Conservation (phyloP, 768 basidiomycete genomes). For the Pleurotus djamor region DNA sequence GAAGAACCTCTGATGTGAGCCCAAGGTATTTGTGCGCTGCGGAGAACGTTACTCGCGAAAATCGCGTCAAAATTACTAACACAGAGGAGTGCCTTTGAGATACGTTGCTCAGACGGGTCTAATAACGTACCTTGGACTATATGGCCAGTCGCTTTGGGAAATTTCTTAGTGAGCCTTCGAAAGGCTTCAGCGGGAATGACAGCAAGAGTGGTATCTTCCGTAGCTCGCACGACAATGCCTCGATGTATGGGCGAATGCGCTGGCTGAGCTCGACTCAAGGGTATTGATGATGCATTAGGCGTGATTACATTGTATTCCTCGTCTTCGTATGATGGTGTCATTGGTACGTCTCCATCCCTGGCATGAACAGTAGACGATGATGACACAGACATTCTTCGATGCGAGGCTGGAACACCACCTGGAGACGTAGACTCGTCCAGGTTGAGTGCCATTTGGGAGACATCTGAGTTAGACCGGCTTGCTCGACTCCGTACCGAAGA, state of each 20-base stretch:
- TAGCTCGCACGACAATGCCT: conserved; percentile 88
- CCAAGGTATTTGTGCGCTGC: conserved; percentile 97
- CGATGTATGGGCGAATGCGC: conserved; percentile 43
- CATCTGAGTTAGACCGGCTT: conserved; percentile 57
- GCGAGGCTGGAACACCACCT: background rate
- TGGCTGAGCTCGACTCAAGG: conserved; percentile 5
- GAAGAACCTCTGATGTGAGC: conserved; percentile 89
- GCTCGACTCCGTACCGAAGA: conserved; percentile 21
- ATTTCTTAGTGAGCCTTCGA: conserved; percentile 89
- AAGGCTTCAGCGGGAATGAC: conserved; percentile 99
- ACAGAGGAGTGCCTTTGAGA: background rate
- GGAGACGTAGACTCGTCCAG: conserved; percentile 22
- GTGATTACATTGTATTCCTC: conserved; percentile 9
- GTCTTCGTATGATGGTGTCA: conserved; percentile 22
- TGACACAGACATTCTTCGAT: conserved; percentile 47
- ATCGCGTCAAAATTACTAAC: conserved; percentile 91
- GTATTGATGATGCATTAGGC: conserved; percentile 5
- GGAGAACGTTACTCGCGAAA: conserved; percentile 96
- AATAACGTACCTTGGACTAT: conserved; percentile 78
- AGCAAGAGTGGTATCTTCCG: conserved; percentile 93
- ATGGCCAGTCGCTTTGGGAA: conserved; percentile 95
- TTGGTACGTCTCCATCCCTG: conserved; percentile 19
- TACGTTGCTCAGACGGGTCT: background rate
- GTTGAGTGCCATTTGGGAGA: conserved; percentile 56
- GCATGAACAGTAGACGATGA: conserved; percentile 71